Conservation (phyloP, 257 asterid species). For the Buddleja alternifolia region DNA sequence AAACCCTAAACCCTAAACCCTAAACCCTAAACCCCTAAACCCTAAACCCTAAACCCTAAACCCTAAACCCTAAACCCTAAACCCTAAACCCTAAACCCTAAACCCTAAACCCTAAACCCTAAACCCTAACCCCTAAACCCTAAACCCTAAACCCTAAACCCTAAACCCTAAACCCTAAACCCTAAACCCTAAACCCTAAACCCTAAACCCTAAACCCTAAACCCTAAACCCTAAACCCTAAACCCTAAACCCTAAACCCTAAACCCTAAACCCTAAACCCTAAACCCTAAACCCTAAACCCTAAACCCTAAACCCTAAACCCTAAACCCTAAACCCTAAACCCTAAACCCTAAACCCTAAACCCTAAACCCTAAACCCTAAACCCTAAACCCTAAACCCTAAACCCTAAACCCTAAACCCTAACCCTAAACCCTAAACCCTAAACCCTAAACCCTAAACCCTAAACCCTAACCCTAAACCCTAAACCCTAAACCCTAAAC, state of each 20-base stretch:
- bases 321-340: conserved; percentile 33
- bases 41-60: too few species aligned
- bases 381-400: conserved; percentile 31
- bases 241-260: conserved; percentile 33
- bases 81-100: too few species aligned
- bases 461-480: conserved; percentile 32
- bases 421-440: conserved; percentile 27
- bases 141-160: conserved; percentile 32
- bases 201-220: conserved; percentile 31
- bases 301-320: conserved; percentile 30
- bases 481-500: conserved; percentile 12
- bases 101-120: too few species aligned
- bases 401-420: not conserved
- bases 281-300: conserved; percentile 31
- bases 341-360: conserved; percentile 36
- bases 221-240: conserved; percentile 29
- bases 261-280: conserved; percentile 29
- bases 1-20: too few species aligned
- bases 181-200: conserved; percentile 28
- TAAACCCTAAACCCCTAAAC: too few species aligned
- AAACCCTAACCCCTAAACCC: too few species aligned
- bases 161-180: conserved; percentile 29
- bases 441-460: conserved; percentile 30
- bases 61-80: too few species aligned
- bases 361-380: conserved; percentile 23